Percentiles rank a stretch among this genome's conserved stretches.
phyloP scores from a whole-genome alignment of 2,329 filamentous ascomycete genomes.

The Diaporthe citri region DNA sequence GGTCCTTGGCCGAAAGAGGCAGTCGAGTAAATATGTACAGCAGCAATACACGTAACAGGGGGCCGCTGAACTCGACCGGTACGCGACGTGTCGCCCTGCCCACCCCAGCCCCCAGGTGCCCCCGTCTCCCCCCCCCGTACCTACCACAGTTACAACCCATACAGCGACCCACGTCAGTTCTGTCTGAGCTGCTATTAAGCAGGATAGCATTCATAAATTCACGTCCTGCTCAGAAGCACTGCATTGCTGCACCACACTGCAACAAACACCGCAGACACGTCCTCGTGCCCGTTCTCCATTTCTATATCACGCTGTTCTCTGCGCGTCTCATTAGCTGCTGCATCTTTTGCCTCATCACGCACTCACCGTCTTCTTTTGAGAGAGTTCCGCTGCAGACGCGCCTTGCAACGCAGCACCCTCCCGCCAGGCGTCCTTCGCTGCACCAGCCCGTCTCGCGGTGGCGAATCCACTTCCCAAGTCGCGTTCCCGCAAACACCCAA shows the following conservation, averaged over 20 bases:
- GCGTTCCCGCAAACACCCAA: conserved; percentile 13
- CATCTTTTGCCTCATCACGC: neutral
- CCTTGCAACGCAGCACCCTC: neutral
- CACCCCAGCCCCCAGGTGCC: neutral
- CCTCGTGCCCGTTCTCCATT: neutral
- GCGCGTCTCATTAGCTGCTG: neutral
- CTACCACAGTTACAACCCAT: conserved; percentile 1
- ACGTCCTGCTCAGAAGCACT: neutral
- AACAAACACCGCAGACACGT: conserved; percentile 21
- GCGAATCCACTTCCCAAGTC: conserved; percentile 27
- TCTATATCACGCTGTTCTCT: neutral
- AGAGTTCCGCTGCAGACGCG: neutral
- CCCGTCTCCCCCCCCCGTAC: neutral
- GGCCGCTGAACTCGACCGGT: conserved; percentile 1
- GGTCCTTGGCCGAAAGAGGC: conserved; percentile 30
- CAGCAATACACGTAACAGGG: conserved; percentile 17
- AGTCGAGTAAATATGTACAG: conserved; percentile 38
- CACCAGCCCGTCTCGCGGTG: neutral
- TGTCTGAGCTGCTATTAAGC: neutral
- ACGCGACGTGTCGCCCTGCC: conserved; percentile 36
- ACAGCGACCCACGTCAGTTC: conserved; percentile 36
- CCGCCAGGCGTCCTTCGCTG: neutral
- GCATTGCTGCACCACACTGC: neutral
- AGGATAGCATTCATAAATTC: conserved; percentile 6
- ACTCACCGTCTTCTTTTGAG: neutral